phyloP scores from a whole-genome alignment of 192 early-diverging fungal species.

The Mortierella antarctica region DNA sequence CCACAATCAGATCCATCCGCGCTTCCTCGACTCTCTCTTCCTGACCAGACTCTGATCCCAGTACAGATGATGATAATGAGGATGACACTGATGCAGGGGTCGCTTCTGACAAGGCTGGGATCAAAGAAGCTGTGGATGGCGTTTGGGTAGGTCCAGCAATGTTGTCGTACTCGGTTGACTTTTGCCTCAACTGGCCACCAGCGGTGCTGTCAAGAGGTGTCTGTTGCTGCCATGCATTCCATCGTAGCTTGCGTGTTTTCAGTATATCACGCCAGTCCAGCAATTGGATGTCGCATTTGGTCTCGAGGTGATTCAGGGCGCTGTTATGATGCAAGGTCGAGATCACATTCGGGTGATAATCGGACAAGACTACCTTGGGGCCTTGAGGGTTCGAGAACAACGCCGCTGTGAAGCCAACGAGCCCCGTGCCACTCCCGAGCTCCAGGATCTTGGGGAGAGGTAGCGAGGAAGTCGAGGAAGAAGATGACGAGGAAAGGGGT shows the following conservation, averaged over 20 bases:
- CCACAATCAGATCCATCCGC: constrained; percentile 56
- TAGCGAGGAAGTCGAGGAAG: constrained; percentile 7
- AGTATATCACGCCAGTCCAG: constrained; percentile 55
- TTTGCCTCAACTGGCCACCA: background rate
- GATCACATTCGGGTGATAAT: constrained; percentile 65
- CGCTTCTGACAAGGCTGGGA: too few relatives aligned
- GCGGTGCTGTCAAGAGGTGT: background rate
- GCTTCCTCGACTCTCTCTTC: constrained; percentile 21
- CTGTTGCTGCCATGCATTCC: constrained; percentile 20
- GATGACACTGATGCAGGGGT: background rate
- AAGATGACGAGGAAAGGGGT: background rate
- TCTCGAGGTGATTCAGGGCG: constrained; percentile 32
- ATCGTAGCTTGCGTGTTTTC: constrained; percentile 24
- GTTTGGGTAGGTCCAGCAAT: background rate
- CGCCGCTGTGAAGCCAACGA: constrained; percentile 59
- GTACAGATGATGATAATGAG: background rate
- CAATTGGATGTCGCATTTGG: constrained; percentile 42
- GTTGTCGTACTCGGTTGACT: constrained; percentile 34
- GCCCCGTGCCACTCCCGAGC: constrained; percentile 65
- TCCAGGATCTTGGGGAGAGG: constrained; percentile 55
- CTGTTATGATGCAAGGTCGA: constrained; percentile 57
- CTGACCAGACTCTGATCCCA: background rate
- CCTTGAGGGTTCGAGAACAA: constrained; percentile 47
- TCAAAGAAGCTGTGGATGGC: too few relatives aligned
- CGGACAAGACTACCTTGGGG: constrained; percentile 55